phyloP scores from a whole-genome alignment of 2,329 filamentous ascomycete species.

The Simplicillium aogashimaense region DNA sequence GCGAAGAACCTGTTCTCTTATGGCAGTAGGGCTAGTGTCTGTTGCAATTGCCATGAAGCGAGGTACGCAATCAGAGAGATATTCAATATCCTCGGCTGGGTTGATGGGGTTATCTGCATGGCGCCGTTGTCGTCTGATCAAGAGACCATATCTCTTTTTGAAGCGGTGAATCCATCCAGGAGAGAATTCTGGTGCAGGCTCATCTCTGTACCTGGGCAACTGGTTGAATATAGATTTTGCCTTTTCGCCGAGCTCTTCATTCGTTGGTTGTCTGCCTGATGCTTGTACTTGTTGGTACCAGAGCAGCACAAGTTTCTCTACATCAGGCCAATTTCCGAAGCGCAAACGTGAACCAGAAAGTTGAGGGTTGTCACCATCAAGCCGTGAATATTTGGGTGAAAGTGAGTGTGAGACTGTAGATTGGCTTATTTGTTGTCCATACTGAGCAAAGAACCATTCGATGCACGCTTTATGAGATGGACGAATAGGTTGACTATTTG shows the following conservation, averaged over 20 bases:
- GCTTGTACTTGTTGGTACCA: slow-evolving; percentile 44
- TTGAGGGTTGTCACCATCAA: slow-evolving; percentile 49
- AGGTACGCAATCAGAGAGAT: slow-evolving; percentile 50
- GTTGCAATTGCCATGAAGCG: slow-evolving; percentile 47
- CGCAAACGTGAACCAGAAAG: slow-evolving; percentile 52
- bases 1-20: slow-evolving; percentile 46
- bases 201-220: slow-evolving; percentile 50
- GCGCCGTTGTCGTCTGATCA: slow-evolving; percentile 46
- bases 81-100: slow-evolving; percentile 45
- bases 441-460: slow-evolving; percentile 50
- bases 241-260: slow-evolving; percentile 53
- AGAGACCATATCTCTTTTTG: slow-evolving; percentile 52
- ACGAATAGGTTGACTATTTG: slow-evolving; percentile 43
- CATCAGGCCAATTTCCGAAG: slow-evolving; percentile 55
- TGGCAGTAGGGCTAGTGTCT: slow-evolving; percentile 49
- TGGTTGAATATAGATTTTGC: slow-evolving; percentile 49
- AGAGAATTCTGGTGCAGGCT: slow-evolving; percentile 50
- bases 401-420: slow-evolving; percentile 54
- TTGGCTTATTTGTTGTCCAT: slow-evolving; percentile 51
- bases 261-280: slow-evolving; percentile 47
- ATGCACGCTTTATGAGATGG: slow-evolving; percentile 54
- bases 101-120: slow-evolving; percentile 36
- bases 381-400: slow-evolving; percentile 50
- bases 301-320: slow-evolving; percentile 46
- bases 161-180: slow-evolving; percentile 56